phyloP scores from a whole-genome alignment of 2,329 filamentous ascomycete genomes.

The Colletotrichum sp. region DNA sequence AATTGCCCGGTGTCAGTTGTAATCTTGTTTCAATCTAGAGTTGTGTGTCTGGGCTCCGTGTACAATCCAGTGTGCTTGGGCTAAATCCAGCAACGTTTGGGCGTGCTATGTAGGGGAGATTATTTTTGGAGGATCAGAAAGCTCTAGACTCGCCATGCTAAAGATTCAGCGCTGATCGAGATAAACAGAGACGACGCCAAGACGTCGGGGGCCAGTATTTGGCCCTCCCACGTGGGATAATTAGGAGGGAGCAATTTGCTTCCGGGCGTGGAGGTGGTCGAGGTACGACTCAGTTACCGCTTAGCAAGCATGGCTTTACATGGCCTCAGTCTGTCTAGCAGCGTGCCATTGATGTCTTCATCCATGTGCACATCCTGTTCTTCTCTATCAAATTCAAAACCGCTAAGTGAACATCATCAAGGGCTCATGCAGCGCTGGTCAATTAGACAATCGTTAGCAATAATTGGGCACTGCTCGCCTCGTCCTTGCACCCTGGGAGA shows the following conservation, averaged over 20 bases:
- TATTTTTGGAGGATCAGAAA: background rate
- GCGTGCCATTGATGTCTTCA: background rate
- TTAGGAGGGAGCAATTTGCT: background rate
- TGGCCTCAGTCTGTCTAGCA: background rate
- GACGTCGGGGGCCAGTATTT: background rate
- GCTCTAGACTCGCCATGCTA: background rate
- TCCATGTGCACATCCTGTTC: background rate
- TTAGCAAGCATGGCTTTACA: background rate
- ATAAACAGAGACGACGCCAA: background rate
- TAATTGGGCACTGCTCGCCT: background rate
- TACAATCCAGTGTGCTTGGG: background rate
- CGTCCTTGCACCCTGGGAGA: background rate
- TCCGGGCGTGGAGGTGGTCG: background rate
- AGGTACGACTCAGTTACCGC: conserved; percentile 1
- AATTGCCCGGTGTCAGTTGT: background rate
- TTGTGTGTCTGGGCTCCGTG: background rate
- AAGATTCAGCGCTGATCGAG: background rate
- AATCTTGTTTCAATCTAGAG: background rate
- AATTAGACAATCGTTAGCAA: background rate
- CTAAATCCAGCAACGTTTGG: background rate
- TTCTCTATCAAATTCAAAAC: background rate
- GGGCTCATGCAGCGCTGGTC: background rate
- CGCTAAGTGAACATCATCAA: background rate
- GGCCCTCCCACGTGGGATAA: background rate
- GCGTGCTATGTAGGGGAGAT: background rate